These are phyloP conservation scores for Hordeum marinum DNA, from an alignment of 176 grass and related monocot species.

Conservation along the genomic window DNA sequence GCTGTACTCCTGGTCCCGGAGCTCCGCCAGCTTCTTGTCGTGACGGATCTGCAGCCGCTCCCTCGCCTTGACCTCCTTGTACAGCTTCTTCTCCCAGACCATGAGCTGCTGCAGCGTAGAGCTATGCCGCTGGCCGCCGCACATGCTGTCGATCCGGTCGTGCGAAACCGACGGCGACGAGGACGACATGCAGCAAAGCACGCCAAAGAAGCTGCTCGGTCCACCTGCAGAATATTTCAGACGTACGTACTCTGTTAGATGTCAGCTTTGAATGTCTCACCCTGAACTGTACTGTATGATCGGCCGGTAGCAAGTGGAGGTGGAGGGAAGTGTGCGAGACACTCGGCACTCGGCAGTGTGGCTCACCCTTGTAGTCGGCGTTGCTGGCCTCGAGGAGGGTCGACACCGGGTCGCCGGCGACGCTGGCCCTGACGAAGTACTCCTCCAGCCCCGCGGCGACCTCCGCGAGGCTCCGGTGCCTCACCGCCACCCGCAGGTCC, in stretches of 20 bases:
- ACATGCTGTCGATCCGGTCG: conserved; percentile 43
- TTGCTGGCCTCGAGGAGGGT: conserved; percentile 47
- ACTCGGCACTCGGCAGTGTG: not conserved
- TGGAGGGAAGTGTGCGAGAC: not conserved
- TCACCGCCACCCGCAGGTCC: conserved; percentile 49
- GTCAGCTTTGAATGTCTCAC: not conserved
- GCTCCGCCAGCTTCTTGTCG: conserved; percentile 54
- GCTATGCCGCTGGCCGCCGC: conserved; percentile 39
- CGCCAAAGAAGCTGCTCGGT: conserved; percentile 45
- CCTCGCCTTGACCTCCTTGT: conserved; percentile 70
- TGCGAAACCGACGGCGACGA: conserved; percentile 33
- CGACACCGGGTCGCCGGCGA: conserved; percentile 47
- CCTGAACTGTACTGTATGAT: not conserved
- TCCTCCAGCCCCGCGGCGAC: conserved; percentile 67
- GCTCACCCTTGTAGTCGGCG: conserved; percentile 29
- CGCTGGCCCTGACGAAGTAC: conserved; percentile 54
- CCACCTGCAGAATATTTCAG: conserved; percentile 28
- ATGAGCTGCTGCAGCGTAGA: conserved; percentile 70
- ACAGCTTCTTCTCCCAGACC: conserved; percentile 86
- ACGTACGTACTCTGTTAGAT: not conserved
- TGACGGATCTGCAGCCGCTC: conserved; percentile 55
- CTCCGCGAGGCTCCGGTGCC: conserved; percentile 68
- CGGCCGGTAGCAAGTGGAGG: not conserved
- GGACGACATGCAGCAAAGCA: conserved; percentile 49
- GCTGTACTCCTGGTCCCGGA: conserved; percentile 49